Base-by-base conservation (phyloP, 805 yeast genomes). In the Cyberlindnera mycetangii region DNA sequence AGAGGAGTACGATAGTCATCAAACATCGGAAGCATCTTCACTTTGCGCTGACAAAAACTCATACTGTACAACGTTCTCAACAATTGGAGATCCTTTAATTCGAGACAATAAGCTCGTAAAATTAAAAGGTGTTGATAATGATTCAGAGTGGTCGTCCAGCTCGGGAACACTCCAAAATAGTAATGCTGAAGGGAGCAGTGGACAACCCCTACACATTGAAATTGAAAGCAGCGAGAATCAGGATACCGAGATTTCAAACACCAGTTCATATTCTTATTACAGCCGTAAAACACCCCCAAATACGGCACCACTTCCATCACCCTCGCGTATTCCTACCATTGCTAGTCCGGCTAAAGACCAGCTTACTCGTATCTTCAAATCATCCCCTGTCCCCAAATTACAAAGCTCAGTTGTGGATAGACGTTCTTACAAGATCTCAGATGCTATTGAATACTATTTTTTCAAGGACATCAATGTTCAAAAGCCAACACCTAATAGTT, bases 281-380 rank as follows among this genome's bases (percentile, higher is more conserved):
- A 25, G 28, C n/a, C n/a, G n/a, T n/a, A n/a, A n/a, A 28, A 20
- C 17, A 16, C 27, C 5, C 37, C 14, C 36, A 6, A 33, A 7
- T 5, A n/a, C 10, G 9, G 18, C 20, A 6, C 21, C 28, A 14
- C 17, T 37, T 12, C 3, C 25, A 6, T 31, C 41, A 14, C 38
- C 46, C 3, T 44, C 47, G 7, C 34, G 39, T 3, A 44, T 44
- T 12, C 47, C 47, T 3, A 36, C 39, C 16, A 25, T 20, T 16
- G 11, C 20, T 14, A 37, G 35, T n/a, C 41, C 38, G 25, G 7
- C 10, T 4, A 31, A 16, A 5, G 16, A 11, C 16, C 16, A 8
- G 4, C n/a, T 17, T 11, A 3, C 19, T 5, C 6, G 32, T 6
- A 10, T 9, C 5, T 30, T 35, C 17, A 32, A 18, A 34, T n/a